A percentile compares a stretch with the other conserved stretches of the same genome.
Evolutionary conservation across 768 basidiomycete species (phyloP).

Genomic region (Trametes coccinea): DNA sequence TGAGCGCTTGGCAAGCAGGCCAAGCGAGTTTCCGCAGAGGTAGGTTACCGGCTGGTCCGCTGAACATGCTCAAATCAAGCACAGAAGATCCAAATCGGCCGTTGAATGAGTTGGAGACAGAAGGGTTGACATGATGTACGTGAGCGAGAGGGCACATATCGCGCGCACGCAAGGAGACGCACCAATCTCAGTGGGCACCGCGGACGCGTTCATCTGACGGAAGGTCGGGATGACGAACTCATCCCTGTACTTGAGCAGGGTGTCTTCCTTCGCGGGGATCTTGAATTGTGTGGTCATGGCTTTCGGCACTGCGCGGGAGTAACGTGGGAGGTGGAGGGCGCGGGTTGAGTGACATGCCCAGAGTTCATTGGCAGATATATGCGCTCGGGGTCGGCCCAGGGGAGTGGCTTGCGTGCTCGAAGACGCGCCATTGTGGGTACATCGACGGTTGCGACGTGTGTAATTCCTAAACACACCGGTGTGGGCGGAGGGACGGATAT

Average conservation of each 20-base stretch:
- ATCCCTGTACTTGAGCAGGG: constrained; percentile 29
- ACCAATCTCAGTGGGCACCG: constrained; percentile 26
- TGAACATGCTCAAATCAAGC: not conserved
- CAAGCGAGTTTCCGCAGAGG: constrained; percentile 95
- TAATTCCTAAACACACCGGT: not conserved
- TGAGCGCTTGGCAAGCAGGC: constrained; percentile 75
- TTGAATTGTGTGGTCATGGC: constrained; percentile 15
- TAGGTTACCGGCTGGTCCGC: constrained; percentile 60
- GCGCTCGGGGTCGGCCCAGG: not conserved
- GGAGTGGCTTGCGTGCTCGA: not conserved
- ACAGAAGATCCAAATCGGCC: not conserved
- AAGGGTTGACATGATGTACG: not conserved
- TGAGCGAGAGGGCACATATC: not conserved
- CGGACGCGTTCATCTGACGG: constrained; percentile 30
- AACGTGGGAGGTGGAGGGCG: not conserved
- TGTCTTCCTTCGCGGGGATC: constrained; percentile 22
- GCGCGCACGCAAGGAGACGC: not conserved
- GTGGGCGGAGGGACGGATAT: not conserved
- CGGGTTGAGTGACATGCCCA: not conserved
- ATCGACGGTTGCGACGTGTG: not conserved
- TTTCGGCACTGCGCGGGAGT: not conserved
- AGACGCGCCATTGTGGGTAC: not conserved
- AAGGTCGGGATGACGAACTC: constrained; percentile 53
- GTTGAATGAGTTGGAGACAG: not conserved
- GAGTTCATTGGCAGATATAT: not conserved